Conservation (phyloP, 2,329 filamentous ascomycete species). For the Paecilomyces sp. region DNA sequence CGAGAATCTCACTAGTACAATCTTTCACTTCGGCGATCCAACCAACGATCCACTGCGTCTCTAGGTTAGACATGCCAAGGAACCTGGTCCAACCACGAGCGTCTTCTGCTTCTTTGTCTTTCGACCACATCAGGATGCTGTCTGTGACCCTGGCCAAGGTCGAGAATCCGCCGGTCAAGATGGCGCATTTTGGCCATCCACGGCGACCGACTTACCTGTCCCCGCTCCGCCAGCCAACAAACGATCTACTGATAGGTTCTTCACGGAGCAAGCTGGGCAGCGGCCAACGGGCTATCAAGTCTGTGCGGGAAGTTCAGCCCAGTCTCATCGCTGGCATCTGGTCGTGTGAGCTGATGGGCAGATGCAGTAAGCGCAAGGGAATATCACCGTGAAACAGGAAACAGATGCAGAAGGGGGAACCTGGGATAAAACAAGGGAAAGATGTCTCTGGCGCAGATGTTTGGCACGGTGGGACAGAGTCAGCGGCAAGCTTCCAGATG, state of each 20-base stretch:
- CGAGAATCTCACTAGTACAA: too few species aligned
- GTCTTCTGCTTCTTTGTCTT: neutral
- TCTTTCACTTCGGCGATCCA: too few species aligned
- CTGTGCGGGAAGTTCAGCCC: neutral
- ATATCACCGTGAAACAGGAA: neutral
- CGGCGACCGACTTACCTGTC: neutral
- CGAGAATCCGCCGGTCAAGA: neutral
- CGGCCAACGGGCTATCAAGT: neutral
- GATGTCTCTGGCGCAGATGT: neutral
- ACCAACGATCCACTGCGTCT: too few species aligned
- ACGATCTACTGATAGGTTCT: too few species aligned
- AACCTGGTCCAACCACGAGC: neutral
- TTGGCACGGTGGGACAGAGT: neutral
- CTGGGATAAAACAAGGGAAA: neutral
- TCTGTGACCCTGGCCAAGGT: neutral
- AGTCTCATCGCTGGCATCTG: neutral
- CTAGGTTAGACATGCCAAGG: neutral
- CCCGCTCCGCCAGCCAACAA: neutral
- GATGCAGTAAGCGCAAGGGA: neutral
- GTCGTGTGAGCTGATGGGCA: neutral
- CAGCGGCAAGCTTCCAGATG: neutral
- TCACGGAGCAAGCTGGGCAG: neutral
- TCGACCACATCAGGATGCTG: neutral
- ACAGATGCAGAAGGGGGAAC: neutral
- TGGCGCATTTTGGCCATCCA: neutral